Base-by-base conservation (phyloP, 306 rosid genomes). In the Delonix regia region DNA sequence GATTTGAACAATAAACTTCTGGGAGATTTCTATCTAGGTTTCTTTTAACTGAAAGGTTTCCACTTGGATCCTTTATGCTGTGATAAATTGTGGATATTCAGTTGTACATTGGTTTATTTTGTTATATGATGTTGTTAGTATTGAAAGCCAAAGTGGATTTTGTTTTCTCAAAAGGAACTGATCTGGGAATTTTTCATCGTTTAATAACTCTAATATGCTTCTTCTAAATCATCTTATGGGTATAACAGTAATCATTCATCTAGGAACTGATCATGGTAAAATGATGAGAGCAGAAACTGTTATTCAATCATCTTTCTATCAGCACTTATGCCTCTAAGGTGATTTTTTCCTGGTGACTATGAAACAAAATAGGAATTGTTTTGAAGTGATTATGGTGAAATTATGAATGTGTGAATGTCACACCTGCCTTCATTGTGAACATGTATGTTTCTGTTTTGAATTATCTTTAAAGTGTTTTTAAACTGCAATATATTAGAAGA, bases 11-110 rank as follows among this genome's bases (percentile, higher is more conserved):
- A n/a, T 8, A 71, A 65, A 14, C 52, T 74, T 44, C 74, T 13
- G 36, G 41, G 41, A 65, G 65, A 65, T 65, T 22, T 75, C 48
- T 80, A 80, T 71, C 24, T 63, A 28, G 79, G 42, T 71, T 72
- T 52, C 74, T n/a, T 83, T 45, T 42, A 30, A 83, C 42, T 49
- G 67, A 56, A 39, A 56, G 42, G 16, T 56, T 62, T 79, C 34
- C 51, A 69, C 59, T 69, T 75, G 78, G 79, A 71, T 44, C 16
- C 12, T 28, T 39, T 41, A 12, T 41, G 34, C 52, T 21, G 12
- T 65, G 71, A 66, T 66, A 66, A 4, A 11, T 21, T 39, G 71
- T 41, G 52, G 52, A 14, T 9, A 64, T 64, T 64, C 48, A 4
- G 44, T 27, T 52, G 30, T 45, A 73, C 33, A 42, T 11, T 30